These are phyloP conservation scores for Microcera coccophila DNA, from an alignment of 2,329 filamentous ascomycete genomes.

Conservation along the genomic window DNA sequence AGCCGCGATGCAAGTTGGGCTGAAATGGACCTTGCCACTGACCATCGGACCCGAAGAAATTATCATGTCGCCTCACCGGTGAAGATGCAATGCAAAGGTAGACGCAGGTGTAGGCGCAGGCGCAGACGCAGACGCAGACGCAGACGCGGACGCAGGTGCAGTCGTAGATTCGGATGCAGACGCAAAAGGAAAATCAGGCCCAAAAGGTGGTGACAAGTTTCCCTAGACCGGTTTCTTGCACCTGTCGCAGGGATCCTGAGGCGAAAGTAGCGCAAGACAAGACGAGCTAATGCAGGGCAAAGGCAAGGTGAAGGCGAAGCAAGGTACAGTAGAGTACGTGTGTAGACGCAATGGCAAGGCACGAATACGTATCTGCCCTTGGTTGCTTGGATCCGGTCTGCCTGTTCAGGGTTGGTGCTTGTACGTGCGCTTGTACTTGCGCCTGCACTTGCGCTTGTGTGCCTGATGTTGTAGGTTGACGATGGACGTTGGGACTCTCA, in stretches of 20 bases:
- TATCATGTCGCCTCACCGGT: background rate
- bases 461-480: background rate
- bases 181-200: too few relatives aligned
- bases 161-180: too few relatives aligned
- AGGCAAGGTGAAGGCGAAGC: background rate
- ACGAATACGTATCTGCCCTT: background rate
- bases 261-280: too few relatives aligned
- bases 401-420: background rate
- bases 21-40: background rate
- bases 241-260: too few relatives aligned
- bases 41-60: background rate
- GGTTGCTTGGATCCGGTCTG: background rate
- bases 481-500: background rate
- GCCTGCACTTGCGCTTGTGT: background rate
- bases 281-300: too few relatives aligned
- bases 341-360: background rate
- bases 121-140: too few relatives aligned
- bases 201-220: too few relatives aligned
- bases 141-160: too few relatives aligned
- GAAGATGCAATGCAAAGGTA: background rate
- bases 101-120: too few relatives aligned
- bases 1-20: too few relatives aligned
- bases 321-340: background rate
- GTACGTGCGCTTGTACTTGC: background rate
- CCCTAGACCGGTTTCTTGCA: too few relatives aligned